Conservation (phyloP, 176 grass and related monocot species). For the Triticum monococcum region DNA sequence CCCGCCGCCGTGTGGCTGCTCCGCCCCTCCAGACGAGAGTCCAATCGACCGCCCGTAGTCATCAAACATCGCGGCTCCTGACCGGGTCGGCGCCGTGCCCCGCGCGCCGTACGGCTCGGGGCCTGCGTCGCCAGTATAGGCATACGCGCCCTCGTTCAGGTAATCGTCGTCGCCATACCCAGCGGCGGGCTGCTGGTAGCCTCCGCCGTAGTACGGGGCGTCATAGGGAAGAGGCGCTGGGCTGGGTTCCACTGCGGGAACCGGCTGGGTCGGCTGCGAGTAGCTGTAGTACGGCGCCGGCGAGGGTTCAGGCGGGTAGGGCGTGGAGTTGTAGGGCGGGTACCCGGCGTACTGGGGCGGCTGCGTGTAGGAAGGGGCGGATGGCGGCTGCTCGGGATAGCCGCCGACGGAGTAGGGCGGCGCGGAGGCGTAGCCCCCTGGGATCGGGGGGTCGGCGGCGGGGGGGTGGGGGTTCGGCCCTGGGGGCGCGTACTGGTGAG, state of each 20-base stretch:
- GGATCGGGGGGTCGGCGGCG: constrained; percentile 33
- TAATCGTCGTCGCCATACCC: constrained; percentile 45
- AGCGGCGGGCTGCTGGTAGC: constrained; percentile 39
- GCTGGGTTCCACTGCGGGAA: constrained; percentile 32
- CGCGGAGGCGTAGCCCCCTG: constrained; percentile 55
- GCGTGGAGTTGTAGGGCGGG: constrained; percentile 48
- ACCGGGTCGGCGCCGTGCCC: constrained; percentile 69
- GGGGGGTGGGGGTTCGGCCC: constrained; percentile 19
- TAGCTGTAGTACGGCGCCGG: constrained; percentile 48
- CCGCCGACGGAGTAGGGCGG: constrained; percentile 62
- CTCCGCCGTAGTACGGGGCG: constrained; percentile 47
- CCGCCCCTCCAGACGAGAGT: constrained; percentile 37
- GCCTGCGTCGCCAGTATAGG: constrained; percentile 46
- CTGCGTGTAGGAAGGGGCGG: constrained; percentile 36
- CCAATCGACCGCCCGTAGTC: constrained; percentile 93
- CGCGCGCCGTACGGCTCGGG: constrained; percentile 70
- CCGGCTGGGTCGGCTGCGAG: constrained; percentile 35
- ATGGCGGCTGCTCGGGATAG: constrained; percentile 36
- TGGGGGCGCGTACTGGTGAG: constrained; percentile 47
- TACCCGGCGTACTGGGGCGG: constrained; percentile 35
- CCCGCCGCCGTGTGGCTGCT: constrained; percentile 13
- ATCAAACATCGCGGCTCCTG: constrained; percentile 74
- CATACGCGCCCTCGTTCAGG: constrained; percentile 70
- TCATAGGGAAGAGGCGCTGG: constrained; percentile 48
- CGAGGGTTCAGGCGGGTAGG: constrained; percentile 50